Base-by-base conservation (phyloP, 805 yeast genomes). In the Candida tallmaniae region DNA sequence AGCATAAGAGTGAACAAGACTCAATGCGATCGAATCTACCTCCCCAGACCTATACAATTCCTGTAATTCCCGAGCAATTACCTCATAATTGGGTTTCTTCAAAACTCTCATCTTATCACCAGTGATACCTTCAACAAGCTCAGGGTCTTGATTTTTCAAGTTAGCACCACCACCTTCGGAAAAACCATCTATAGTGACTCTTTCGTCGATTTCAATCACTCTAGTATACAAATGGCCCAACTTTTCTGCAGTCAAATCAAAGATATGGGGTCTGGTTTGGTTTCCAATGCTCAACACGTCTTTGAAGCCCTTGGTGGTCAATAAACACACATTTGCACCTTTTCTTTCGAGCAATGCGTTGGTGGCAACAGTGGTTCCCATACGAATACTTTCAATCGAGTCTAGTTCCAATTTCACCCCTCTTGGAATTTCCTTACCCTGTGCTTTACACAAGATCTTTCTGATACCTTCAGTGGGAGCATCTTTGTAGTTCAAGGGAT, bases 321-420 rank as follows among this genome's bases (percentile, higher is more conserved):
- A 58, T 39, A 90, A 68, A 2, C 93, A 94, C 47, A 94, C 89
- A 21, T 78, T 65, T 38, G 88, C 94, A 33, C 97, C 98, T 52
- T 88, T 88, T 42, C 97, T 72, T 52, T 90, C 97, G 40, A 90
- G 68, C 22, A 93, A 70, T 1, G 97, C 96, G 60, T 90, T 90
- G 6, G 97, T 90, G 2, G 98, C 97, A 8, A 88, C 93, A 0
- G 97, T 89, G 4, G 97, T 88, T 3, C 97, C 97, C 83, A 89
- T 80, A 36, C 95, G 68, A 31, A 88, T 76, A 27, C 80, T 73
- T 35, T 76, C 78, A 24, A 87, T 83, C 3, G 60, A 58, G 3
- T 78, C 68, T 1, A 85, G 70, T 39, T 81, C 86, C 39, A 88
- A 57, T 31, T 54, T 55, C 22, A 39, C 35, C 20, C 34, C 31